Percentiles rank a stretch among this genome's conserved stretches.
Conservation (phyloP, 2,329 filamentous ascomycete genomes). For the Fusarium avenaceum region DNA sequence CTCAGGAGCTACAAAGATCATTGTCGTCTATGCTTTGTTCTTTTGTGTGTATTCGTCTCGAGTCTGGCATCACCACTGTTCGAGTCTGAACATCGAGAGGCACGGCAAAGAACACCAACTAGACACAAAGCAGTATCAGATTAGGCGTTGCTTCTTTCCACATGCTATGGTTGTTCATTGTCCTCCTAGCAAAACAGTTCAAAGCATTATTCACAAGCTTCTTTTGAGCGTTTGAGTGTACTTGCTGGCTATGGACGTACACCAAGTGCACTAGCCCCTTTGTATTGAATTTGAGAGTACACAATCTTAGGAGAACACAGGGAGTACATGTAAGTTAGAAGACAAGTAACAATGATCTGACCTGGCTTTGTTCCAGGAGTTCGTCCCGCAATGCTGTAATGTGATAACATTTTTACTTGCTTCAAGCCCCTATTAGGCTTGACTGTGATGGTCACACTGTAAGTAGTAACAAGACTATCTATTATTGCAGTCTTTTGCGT, state of each 20-base stretch:
- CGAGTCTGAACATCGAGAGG: not conserved
- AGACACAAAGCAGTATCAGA: not conserved
- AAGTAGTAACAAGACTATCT: too few species aligned
- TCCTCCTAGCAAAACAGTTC: not conserved
- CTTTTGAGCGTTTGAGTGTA: not conserved
- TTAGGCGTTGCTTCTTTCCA: not conserved
- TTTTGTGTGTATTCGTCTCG: not conserved
- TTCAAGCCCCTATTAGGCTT: too few species aligned
- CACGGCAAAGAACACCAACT: not conserved
- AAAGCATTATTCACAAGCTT: not conserved
- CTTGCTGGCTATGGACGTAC: too few species aligned
- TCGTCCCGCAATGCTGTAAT: too few species aligned
- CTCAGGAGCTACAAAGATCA: not conserved
- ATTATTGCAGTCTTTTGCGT: not conserved
- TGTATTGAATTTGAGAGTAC: too few species aligned
- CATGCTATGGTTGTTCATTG: not conserved
- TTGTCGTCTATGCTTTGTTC: not conserved
- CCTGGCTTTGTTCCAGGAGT: too few species aligned
- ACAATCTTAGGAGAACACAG: too few species aligned
- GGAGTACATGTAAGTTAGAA: too few species aligned
- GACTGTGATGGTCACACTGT: too few species aligned
- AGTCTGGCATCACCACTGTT: not conserved
- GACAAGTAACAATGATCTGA: too few species aligned
- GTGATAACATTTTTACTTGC: too few species aligned
- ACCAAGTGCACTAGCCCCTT: too few species aligned